Conservation (phyloP, 192 early-diverging fungal genomes). For the Coemansia sp. region DNA sequence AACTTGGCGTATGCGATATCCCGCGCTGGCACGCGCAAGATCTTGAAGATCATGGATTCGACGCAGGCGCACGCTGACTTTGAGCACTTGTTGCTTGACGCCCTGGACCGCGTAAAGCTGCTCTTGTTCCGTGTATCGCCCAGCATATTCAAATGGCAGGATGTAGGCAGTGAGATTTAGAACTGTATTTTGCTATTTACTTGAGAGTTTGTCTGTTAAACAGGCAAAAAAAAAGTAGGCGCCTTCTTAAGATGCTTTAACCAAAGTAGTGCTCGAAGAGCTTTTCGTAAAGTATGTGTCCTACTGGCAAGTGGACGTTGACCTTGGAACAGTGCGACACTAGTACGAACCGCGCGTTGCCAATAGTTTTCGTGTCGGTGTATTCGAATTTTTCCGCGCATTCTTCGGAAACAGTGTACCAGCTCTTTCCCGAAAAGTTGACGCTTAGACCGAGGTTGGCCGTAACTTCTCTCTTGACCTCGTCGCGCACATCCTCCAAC, state of each 20-base stretch:
- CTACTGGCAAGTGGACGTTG: no score
- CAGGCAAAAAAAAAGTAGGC: no score
- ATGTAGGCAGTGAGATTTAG: background rate
- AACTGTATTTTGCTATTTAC: no score
- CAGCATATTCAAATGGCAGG: slow-evolving; percentile 45
- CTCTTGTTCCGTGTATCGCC: slow-evolving; percentile 52
- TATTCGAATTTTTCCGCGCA: background rate
- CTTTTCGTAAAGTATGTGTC: background rate
- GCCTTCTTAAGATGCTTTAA: no score
- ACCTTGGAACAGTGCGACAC: no score
- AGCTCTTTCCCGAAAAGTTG: background rate
- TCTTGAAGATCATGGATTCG: slow-evolving; percentile 36
- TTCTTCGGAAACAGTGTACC: background rate
- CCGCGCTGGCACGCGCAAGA: slow-evolving; percentile 40
- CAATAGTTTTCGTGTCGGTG: background rate
- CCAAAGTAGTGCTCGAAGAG: background rate
- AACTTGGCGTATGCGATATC: slow-evolving; percentile 55
- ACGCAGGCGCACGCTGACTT: slow-evolving; percentile 51
- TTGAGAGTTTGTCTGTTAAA: no score
- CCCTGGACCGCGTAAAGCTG: slow-evolving; percentile 37
- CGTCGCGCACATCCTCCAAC: background rate
- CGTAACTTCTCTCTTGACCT: background rate
- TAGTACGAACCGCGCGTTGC: background rate
- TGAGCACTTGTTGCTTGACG: slow-evolving; percentile 45
- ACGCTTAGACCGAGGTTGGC: background rate